Conservation (phyloP, 352 stramenopile genomes). For the Thraustochytrium striatum region DNA sequence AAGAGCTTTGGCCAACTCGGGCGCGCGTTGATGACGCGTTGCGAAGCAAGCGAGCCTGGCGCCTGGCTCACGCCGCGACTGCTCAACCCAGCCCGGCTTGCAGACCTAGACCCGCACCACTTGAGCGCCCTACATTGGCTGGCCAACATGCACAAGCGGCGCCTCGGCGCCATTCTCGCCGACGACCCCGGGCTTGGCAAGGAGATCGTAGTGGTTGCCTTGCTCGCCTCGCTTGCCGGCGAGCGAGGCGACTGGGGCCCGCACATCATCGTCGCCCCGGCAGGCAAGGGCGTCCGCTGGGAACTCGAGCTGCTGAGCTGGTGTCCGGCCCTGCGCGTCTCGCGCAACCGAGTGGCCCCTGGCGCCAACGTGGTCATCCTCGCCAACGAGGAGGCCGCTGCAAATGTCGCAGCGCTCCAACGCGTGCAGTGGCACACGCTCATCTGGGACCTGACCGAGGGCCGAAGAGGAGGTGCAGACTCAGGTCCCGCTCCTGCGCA, state of each 20-base stretch:
- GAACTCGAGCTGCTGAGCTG: conserved; percentile 59
- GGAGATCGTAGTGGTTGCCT: conserved; percentile 66
- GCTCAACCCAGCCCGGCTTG: conserved; percentile 8
- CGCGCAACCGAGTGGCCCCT: conserved; percentile 66
- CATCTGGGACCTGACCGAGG: conserved; percentile 14
- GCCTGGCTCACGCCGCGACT: conserved; percentile 45
- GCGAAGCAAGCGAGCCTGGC: neutral
- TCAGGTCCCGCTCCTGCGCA: conserved; percentile 2
- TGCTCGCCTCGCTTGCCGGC: conserved; percentile 55
- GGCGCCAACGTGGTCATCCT: conserved; percentile 47
- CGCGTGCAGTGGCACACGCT: neutral
- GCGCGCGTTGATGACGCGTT: neutral
- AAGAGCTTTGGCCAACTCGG: neutral
- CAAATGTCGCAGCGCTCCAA: conserved; percentile 62
- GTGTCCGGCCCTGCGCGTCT: conserved; percentile 60
- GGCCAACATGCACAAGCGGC: conserved; percentile 65
- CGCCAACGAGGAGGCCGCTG: conserved; percentile 55
- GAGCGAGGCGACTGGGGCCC: conserved; percentile 52
- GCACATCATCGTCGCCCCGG: conserved; percentile 70
- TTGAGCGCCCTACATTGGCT: conserved; percentile 71
- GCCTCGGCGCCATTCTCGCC: conserved; percentile 70
- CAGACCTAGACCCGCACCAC: conserved; percentile 66
- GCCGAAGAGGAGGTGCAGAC: conserved; percentile 49
- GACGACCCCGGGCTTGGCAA: conserved; percentile 79
- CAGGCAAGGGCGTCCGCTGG: conserved; percentile 74